These are phyloP conservation scores for Fusarium papillatum DNA, from an alignment of 2,329 filamentous ascomycete genomes.

Conservation along the genomic window DNA sequence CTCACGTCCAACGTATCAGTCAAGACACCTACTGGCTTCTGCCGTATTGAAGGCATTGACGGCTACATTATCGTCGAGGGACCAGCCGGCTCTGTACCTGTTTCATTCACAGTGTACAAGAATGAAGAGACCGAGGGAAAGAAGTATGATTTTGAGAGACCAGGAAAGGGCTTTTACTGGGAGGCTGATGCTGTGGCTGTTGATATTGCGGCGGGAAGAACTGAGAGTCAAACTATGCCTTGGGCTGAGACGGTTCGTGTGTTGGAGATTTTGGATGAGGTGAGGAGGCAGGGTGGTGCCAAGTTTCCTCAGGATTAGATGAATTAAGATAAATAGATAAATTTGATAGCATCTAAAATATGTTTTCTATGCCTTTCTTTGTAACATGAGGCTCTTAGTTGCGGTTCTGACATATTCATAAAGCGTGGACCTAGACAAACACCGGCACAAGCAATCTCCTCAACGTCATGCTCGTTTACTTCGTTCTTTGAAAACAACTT, in stretches of 20 bases:
- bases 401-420: background rate
- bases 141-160: slow-evolving; percentile 52
- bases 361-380: background rate
- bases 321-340: background rate
- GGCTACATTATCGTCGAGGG: slow-evolving; percentile 55
- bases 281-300: slow-evolving; percentile 51
- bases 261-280: slow-evolving; percentile 62
- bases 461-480: background rate
- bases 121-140: slow-evolving; percentile 43
- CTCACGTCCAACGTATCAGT: slow-evolving; percentile 53
- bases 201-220: slow-evolving; percentile 53
- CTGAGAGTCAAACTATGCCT: slow-evolving; percentile 57
- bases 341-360: background rate
- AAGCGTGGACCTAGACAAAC: too few species aligned
- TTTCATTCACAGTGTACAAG: slow-evolving; percentile 51
- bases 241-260: slow-evolving; percentile 60
- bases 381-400: background rate
- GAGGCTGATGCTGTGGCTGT: slow-evolving; percentile 60
- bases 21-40: slow-evolving; percentile 45
- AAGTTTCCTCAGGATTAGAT: slow-evolving; percentile 46
- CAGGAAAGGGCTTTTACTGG: slow-evolving; percentile 56
- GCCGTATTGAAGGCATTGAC: slow-evolving; percentile 56
- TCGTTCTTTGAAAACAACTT: background rate
- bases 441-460: too few species aligned
- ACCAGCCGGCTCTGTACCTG: slow-evolving; percentile 46